A percentile compares a stretch with the other conserved stretches of the same genome.
Evolutionary conservation across 495 filamentous ascomycete species (phyloP).

Genomic region (Hyaloscypha hepaticicola): DNA sequence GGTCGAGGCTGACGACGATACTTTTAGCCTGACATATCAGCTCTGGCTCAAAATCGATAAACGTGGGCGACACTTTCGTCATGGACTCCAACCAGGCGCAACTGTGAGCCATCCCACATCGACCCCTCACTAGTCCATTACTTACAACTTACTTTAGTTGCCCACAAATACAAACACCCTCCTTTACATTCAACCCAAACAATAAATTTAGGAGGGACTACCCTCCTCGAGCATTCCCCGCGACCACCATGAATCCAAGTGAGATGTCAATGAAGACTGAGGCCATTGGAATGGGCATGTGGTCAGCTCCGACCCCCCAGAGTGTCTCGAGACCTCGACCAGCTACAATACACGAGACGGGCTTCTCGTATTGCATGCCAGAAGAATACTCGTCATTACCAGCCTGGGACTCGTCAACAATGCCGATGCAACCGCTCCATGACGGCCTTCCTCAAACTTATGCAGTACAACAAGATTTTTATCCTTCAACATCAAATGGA

Average conservation of each 20-base stretch:
- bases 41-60: slow-evolving; percentile 22
- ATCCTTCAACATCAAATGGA: slow-evolving; percentile 47
- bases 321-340: slow-evolving; percentile 40
- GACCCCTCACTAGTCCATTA: slow-evolving; percentile 9
- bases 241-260: slow-evolving; percentile 31
- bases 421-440: slow-evolving; percentile 47
- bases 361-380: slow-evolving; percentile 55
- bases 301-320: slow-evolving; percentile 29
- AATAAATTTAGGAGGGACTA: slow-evolving; percentile 34
- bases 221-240: slow-evolving; percentile 32
- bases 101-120: slow-evolving; percentile 25
- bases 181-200: slow-evolving; percentile 33
- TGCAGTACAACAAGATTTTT: slow-evolving; percentile 53
- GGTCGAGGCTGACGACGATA: slow-evolving; percentile 30
- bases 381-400: slow-evolving; percentile 49
- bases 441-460: slow-evolving; percentile 49
- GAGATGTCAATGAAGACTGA: slow-evolving; percentile 30
- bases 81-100: slow-evolving; percentile 34
- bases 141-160: slow-evolving; percentile 25
- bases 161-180: slow-evolving; percentile 32
- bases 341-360: slow-evolving; percentile 55
- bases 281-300: slow-evolving; percentile 30
- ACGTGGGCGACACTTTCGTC: slow-evolving; percentile 23
- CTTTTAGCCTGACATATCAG: slow-evolving; percentile 16
- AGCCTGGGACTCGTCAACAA: slow-evolving; percentile 54